phyloP scores from a whole-genome alignment of 164 flowering plant genomes.

The Paratinospora sagittata region DNA sequence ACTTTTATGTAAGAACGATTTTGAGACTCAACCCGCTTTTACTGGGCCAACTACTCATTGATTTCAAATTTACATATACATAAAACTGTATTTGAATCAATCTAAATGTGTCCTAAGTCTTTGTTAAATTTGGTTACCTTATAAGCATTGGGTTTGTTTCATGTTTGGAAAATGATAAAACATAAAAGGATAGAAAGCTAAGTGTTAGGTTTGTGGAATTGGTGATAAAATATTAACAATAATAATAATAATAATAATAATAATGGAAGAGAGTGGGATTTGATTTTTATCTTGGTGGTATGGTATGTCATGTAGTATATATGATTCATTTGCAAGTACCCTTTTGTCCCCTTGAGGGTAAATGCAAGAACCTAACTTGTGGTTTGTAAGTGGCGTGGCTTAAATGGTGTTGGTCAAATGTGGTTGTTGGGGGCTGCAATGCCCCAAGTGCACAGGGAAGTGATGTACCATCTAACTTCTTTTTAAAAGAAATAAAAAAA shows the following conservation, averaged over 20 bases:
- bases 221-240: not conserved
- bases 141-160: no score
- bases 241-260: no score
- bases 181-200: not conserved
- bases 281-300: not conserved
- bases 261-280: not conserved
- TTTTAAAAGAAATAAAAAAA: no score
- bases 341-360: not conserved
- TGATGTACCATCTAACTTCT: not conserved
- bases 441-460: not conserved
- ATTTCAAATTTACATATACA: no score
- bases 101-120: no score
- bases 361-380: not conserved
- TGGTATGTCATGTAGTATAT: not conserved
- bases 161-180: not conserved
- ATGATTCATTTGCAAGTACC: not conserved
- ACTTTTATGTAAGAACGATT: no score
- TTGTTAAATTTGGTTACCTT: no score
- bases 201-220: not conserved
- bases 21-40: no score
- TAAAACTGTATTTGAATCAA: no score
- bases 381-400: no score
- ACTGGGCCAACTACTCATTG: no score
- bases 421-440: not conserved
- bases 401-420: not conserved